Evolutionary conservation across 1,284 basidiomycete genomes (phyloP).

Genomic region (Apiotrichum sp.): DNA sequence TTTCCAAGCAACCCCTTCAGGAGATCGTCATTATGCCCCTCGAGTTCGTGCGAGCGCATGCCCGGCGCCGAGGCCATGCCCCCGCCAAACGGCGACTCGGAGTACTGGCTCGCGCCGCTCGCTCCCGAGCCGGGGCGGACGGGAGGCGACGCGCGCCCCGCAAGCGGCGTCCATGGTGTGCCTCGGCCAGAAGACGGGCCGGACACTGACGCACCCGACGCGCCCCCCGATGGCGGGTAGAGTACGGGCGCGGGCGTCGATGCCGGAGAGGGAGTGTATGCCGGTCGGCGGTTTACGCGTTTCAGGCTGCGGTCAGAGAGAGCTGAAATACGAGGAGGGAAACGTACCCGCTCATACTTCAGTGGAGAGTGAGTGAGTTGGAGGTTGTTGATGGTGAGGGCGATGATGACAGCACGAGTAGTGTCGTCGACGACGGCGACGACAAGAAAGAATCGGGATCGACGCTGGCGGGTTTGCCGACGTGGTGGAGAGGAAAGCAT

Average conservation of each 20-base stretch:
- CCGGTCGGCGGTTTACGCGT: constrained; percentile 11
- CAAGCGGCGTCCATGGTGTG: constrained; percentile 17
- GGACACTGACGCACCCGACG: neutral
- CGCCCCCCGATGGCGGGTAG: constrained; percentile 22
- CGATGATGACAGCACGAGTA: too few relatives aligned
- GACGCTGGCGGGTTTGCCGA: too few relatives aligned
- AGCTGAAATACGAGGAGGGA: neutral
- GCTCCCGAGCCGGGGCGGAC: constrained; percentile 8
- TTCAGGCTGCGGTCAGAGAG: constrained; percentile 4
- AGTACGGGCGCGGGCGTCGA: constrained; percentile 27
- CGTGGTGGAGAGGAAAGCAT: too few relatives aligned
- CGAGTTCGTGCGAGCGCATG: constrained; percentile 66
- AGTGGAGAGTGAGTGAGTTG: too few relatives aligned
- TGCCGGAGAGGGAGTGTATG: neutral
- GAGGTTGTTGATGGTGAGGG: too few relatives aligned
- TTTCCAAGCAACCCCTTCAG: constrained; percentile 86
- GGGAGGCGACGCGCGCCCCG: constrained; percentile 4
- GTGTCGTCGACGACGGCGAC: too few relatives aligned
- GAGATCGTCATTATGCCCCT: constrained; percentile 91
- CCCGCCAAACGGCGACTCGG: constrained; percentile 43
- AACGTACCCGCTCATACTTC: neutral
- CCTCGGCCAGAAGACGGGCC: constrained; percentile 18
- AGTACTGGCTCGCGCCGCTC: constrained; percentile 28
- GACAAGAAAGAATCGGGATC: too few relatives aligned
- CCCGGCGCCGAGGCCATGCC: constrained; percentile 29